Percentiles rank a stretch among this genome's conserved stretches.
phyloP scores from a whole-genome alignment of 2,329 filamentous ascomycete species.

The Botrytis porri region DNA sequence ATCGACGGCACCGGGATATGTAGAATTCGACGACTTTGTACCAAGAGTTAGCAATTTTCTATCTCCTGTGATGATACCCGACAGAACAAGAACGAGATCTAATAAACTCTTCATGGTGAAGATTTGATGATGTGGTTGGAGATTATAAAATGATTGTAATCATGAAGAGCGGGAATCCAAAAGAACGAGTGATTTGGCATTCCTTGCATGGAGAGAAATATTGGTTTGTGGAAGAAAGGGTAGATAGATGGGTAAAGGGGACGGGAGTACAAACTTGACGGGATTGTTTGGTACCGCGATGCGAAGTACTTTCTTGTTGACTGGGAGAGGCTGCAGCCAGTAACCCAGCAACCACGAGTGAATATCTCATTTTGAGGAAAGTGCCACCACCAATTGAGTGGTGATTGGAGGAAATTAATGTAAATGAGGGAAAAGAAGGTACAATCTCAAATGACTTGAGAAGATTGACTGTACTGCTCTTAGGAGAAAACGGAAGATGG shows the following conservation, averaged over 20 bases:
- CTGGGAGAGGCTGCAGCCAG: conserved; percentile 2
- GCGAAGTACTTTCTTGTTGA: conserved; percentile 4
- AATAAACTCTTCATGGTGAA: conserved; percentile 10
- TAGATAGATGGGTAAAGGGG: background rate
- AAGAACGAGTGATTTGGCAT: background rate
- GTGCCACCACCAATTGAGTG: background rate
- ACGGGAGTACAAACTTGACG: background rate
- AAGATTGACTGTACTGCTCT: background rate
- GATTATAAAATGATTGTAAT: background rate
- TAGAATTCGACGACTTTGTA: background rate
- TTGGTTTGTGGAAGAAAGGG: background rate
- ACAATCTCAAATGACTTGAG: background rate
- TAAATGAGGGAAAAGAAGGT: background rate
- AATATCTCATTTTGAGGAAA: conserved; percentile 2
- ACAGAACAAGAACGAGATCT: conserved; percentile 11
- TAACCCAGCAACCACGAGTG: conserved; percentile 4
- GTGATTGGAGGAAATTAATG: background rate
- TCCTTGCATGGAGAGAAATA: background rate
- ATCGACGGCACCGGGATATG: conserved; percentile 15
- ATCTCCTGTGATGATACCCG: background rate
- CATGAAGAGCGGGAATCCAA: background rate
- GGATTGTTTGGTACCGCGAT: conserved; percentile 3
- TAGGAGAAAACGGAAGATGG: too few relatives aligned
- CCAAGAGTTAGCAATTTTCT: conserved; percentile 10
- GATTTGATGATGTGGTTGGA: background rate